phyloP scores from a whole-genome alignment of 176 grass and related monocot genomes.

The Rhynchospora breviuscula region DNA sequence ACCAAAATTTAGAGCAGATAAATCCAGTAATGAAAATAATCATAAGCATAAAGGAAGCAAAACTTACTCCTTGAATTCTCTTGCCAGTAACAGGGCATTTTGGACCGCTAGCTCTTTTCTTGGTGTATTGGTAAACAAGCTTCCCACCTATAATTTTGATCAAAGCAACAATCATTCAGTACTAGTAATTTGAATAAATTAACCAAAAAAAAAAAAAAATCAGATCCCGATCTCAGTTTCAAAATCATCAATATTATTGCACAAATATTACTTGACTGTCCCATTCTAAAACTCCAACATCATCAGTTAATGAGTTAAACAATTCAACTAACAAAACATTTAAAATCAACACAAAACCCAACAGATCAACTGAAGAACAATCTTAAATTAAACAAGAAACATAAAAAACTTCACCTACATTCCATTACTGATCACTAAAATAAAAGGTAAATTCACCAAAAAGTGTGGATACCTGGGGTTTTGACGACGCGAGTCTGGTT shows the following conservation, averaged over 20 bases:
- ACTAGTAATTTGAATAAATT: background rate
- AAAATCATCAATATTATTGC: background rate
- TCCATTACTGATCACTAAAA: background rate
- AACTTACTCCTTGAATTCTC: slow-evolving; percentile 82
- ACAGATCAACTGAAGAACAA: background rate
- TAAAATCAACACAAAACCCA: background rate
- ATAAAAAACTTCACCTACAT: background rate
- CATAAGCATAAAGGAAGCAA: background rate
- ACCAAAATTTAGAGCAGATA: background rate
- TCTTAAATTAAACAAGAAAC: background rate
- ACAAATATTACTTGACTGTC: background rate
- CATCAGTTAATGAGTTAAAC: background rate
- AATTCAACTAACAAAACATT: background rate
- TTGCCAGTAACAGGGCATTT: slow-evolving; percentile 85
- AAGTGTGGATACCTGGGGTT: slow-evolving; percentile 23
- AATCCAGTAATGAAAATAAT: background rate
- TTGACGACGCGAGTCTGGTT: slow-evolving; percentile 41
- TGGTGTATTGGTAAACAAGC: slow-evolving; percentile 86
- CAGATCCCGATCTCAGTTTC: background rate
- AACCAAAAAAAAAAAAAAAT: background rate
- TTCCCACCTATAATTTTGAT: slow-evolving; percentile 46
- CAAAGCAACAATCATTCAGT: background rate
- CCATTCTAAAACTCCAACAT: background rate
- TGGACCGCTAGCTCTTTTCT: slow-evolving; percentile 75
- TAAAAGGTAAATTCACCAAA: background rate